Conservation (phyloP, 2,329 filamentous ascomycete genomes). For the Pyricularia grisea region DNA sequence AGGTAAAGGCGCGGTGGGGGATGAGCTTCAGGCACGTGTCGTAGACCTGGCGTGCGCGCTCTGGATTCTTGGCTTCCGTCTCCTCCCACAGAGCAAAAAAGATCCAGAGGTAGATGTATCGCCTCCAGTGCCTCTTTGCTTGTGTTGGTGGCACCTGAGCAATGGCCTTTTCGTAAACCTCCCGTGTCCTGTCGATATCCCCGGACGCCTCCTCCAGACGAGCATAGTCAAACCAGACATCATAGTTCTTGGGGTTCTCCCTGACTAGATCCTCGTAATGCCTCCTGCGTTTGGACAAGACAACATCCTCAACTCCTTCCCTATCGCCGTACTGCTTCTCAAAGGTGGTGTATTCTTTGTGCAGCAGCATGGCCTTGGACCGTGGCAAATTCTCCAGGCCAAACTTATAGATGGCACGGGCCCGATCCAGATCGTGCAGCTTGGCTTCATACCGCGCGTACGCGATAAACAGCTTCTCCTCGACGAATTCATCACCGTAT, state of each 20-base stretch:
- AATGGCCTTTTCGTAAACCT: slow-evolving; percentile 92
- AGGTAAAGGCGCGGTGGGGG: slow-evolving; percentile 95
- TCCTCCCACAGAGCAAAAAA: slow-evolving; percentile 98
- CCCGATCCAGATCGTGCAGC: slow-evolving; percentile 88
- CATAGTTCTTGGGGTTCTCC: slow-evolving; percentile 93
- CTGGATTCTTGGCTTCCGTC: slow-evolving; percentile 67
- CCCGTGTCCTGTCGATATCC: slow-evolving; percentile 73
- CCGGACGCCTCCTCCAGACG: slow-evolving; percentile 79
- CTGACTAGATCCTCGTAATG: slow-evolving; percentile 92
- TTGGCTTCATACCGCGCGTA: slow-evolving; percentile 95
- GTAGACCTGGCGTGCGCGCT: slow-evolving; percentile 82
- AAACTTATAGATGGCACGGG: slow-evolving; percentile 93
- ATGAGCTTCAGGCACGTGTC: slow-evolving; percentile 78
- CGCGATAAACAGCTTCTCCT: slow-evolving; percentile 89
- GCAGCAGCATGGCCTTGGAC: slow-evolving; percentile 73
- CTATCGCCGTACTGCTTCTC: slow-evolving; percentile 96
- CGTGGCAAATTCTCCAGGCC: slow-evolving; percentile 85
- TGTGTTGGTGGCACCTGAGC: slow-evolving; percentile 90
- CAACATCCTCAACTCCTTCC: slow-evolving; percentile 90
- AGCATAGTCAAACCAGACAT: slow-evolving; percentile 94
- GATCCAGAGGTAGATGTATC: slow-evolving; percentile 96
- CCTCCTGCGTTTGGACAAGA: slow-evolving; percentile 85
- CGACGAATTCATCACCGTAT: slow-evolving; percentile 71
- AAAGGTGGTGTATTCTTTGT: slow-evolving; percentile 93
- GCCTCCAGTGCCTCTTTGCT: slow-evolving; percentile 93